These are phyloP conservation scores for Salvia splendens DNA, from an alignment of 257 asterid genomes.

Conservation along the genomic window DNA sequence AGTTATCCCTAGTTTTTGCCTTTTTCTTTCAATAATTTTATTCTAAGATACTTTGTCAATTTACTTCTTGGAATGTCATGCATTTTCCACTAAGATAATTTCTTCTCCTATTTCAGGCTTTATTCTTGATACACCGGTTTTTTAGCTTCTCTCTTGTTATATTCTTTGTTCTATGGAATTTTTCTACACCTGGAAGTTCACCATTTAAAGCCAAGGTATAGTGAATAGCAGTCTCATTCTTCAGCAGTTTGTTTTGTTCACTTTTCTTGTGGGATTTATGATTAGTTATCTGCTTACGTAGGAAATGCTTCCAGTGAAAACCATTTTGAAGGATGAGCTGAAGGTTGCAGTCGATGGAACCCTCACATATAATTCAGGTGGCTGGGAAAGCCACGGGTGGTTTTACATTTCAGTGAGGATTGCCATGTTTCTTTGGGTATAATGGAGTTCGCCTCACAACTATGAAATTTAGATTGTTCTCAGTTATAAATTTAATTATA, in stretches of 20 bases:
- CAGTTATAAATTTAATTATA: background rate
- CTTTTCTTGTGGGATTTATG: conserved; percentile 11
- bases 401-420: conserved; percentile 79
- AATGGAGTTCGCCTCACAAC: conserved; percentile 29
- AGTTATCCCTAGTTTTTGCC: background rate
- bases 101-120: conserved; percentile 62
- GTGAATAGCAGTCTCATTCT: conserved; percentile 31
- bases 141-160: conserved; percentile 78
- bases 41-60: conserved; percentile 4
- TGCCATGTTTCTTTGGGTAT: conserved; percentile 94
- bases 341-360: conserved; percentile 57
- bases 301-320: conserved; percentile 53
- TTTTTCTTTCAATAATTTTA: background rate
- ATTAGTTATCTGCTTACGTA: conserved; percentile 38
- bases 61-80: background rate
- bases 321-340: conserved; percentile 63
- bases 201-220: conserved; percentile 57
- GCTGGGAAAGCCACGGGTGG: conserved; percentile 80
- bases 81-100: conserved; percentile 35
- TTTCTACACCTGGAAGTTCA: conserved; percentile 72
- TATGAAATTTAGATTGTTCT: conserved; percentile 15
- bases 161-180: conserved; percentile 76
- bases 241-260: conserved; percentile 12
- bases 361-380: conserved; percentile 45
- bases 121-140: conserved; percentile 82